These are phyloP conservation scores for Narthecium ossifragum DNA, from an alignment of 106 monocot species.

Conservation along the genomic window DNA sequence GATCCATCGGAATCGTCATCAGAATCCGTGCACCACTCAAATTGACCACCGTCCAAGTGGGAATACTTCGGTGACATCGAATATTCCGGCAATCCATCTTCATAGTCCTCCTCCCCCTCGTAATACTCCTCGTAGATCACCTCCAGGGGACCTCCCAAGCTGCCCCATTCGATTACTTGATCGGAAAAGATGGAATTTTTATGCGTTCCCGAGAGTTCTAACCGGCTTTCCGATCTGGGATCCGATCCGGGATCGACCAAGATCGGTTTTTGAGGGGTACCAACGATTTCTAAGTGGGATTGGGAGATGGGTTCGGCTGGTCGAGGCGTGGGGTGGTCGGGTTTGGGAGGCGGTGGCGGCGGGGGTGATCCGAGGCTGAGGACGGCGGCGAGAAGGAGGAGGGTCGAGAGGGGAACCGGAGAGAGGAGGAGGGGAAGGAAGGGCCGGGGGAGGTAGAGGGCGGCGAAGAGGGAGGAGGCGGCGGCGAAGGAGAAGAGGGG, in stretches of 20 bases:
- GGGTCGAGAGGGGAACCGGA: slow-evolving; percentile 41
- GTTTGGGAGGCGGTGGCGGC: too few relatives aligned
- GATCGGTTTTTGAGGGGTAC: background rate
- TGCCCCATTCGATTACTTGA: slow-evolving; percentile 14
- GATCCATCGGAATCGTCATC: slow-evolving; percentile 6
- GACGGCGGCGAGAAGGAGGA: slow-evolving; percentile 33
- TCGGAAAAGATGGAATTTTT: slow-evolving; percentile 7
- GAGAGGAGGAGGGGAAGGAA: slow-evolving; percentile 35
- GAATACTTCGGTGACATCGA: background rate
- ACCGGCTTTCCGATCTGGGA: background rate
- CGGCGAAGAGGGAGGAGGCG: slow-evolving; percentile 23
- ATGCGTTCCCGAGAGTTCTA: background rate
- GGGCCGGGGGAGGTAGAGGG: slow-evolving; percentile 45
- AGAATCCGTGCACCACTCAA: slow-evolving; percentile 6
- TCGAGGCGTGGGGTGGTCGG: background rate
- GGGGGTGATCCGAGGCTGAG: slow-evolving; percentile 35
- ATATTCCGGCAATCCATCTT: slow-evolving; percentile 7
- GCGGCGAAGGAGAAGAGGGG: slow-evolving; percentile 31
- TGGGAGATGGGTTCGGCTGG: background rate
- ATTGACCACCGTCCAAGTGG: background rate
- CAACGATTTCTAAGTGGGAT: background rate
- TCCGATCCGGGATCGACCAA: slow-evolving; percentile 2
- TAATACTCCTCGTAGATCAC: slow-evolving; percentile 55
- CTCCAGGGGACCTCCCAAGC: slow-evolving; percentile 30
- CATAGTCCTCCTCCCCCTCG: slow-evolving; percentile 17